phyloP scores from a whole-genome alignment of 495 filamentous ascomycete genomes.

The Elasticomyces elasticus region DNA sequence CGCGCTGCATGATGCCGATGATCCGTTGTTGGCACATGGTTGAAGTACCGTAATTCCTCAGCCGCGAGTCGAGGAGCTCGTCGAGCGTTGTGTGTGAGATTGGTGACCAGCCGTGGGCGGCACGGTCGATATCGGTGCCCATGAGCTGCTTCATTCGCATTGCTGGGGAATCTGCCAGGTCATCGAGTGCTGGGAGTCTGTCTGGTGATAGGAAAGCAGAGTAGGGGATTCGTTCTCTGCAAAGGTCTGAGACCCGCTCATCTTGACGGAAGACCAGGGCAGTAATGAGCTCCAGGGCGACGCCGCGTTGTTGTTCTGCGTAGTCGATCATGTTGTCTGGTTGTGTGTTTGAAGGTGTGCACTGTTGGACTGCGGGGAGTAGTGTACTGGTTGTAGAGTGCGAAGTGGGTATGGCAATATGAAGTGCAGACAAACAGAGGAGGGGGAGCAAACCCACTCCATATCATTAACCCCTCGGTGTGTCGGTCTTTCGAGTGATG shows the following conservation, averaged over 20 bases:
- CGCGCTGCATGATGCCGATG: slow-evolving; percentile 10
- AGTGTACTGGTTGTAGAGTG: background rate
- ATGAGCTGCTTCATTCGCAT: slow-evolving; percentile 14
- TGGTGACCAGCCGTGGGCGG: slow-evolving; percentile 8
- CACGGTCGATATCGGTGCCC: background rate
- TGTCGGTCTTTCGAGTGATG: background rate
- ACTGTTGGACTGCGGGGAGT: background rate
- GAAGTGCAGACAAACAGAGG: too few species aligned
- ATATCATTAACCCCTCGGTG: background rate
- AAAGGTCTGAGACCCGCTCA: slow-evolving; percentile 7
- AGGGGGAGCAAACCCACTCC: too few species aligned
- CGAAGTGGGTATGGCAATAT: too few species aligned
- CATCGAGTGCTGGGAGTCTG: slow-evolving; percentile 5
- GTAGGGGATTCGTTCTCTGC: background rate
- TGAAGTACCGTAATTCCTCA: slow-evolving; percentile 1
- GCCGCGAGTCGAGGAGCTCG: slow-evolving; percentile 4
- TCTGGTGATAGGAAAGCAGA: slow-evolving; percentile 3
- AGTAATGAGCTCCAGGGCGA: slow-evolving; percentile 5
- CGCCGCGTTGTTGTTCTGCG: slow-evolving; percentile 3
- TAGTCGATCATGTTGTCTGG: slow-evolving; percentile 2
- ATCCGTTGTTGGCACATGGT: slow-evolving; percentile 9
- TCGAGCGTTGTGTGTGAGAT: slow-evolving; percentile 9
- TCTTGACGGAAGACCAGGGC: slow-evolving; percentile 13
- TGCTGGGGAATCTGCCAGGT: slow-evolving; percentile 6
- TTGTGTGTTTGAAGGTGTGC: background rate